Evolutionary conservation across 2,329 filamentous ascomycete species (phyloP).

Genomic region (Scleromitrula shiraiana): DNA sequence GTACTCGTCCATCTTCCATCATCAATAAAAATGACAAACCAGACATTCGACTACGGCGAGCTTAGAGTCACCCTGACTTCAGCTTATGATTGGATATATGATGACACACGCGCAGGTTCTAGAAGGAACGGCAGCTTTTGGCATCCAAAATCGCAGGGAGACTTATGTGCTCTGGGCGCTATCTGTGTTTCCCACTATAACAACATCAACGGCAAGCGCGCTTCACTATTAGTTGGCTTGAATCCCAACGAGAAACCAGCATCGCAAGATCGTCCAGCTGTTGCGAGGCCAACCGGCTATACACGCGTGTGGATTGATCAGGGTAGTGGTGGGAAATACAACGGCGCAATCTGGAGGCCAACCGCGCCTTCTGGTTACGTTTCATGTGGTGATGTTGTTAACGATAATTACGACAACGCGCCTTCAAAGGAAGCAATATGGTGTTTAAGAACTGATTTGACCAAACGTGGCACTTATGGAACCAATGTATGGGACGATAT

Average conservation of each 20-base stretch:
- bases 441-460: not conserved
- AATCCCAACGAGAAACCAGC: too few species aligned
- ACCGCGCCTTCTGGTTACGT: not conserved
- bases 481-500: not conserved
- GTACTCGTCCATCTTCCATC: too few species aligned
- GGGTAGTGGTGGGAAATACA: not conserved
- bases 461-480: not conserved
- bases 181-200: not conserved
- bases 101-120: not conserved
- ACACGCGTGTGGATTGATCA: not conserved
- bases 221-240: not conserved
- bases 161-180: not conserved
- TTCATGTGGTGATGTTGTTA: not conserved
- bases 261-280: not conserved
- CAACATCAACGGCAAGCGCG: not conserved
- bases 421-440: not conserved
- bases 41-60: not conserved
- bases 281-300: not conserved
- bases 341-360: not conserved
- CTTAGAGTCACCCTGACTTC: conserved; percentile 2
- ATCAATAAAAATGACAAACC: not conserved
- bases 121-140: not conserved
- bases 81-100: not conserved
- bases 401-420: not conserved
- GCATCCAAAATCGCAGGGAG: not conserved